phyloP scores from a whole-genome alignment of 192 early-diverging fungal species.

The Chytriomyces hyalinus region DNA sequence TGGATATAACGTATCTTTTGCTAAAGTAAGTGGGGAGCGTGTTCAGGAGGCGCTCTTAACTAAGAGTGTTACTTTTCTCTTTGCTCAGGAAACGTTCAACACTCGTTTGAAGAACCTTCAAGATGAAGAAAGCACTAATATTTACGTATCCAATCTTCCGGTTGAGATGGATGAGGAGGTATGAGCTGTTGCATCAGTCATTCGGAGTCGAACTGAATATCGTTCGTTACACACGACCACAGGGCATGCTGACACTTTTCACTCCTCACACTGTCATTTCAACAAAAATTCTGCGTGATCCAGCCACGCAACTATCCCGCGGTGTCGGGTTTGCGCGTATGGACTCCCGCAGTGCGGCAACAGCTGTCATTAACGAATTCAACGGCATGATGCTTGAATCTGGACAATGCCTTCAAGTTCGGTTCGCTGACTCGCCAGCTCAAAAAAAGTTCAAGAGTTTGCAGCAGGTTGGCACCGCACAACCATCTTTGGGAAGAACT shows the following conservation, averaged over 20 bases:
- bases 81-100: slow-evolving; percentile 57
- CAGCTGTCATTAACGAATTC: slow-evolving; percentile 70
- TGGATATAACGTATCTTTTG: slow-evolving; percentile 79
- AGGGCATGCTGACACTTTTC: slow-evolving; percentile 59
- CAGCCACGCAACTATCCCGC: slow-evolving; percentile 64
- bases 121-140: slow-evolving; percentile 60
- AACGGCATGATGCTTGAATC: slow-evolving; percentile 69
- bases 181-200: neutral
- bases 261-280: slow-evolving; percentile 70
- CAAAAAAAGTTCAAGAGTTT: slow-evolving; percentile 75
- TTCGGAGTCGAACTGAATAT: slow-evolving; percentile 37
- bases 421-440: slow-evolving; percentile 80
- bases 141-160: slow-evolving; percentile 86
- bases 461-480: slow-evolving; percentile 21
- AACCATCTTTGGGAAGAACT: neutral
- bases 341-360: slow-evolving; percentile 71
- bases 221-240: neutral
- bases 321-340: slow-evolving; percentile 84
- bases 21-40: slow-evolving; percentile 50
- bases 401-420: slow-evolving; percentile 72
- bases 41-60: neutral
- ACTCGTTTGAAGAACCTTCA: slow-evolving; percentile 51
- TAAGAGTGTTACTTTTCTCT: neutral
- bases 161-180: slow-evolving; percentile 75
- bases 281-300: slow-evolving; percentile 75